Evolutionary conservation across 2,329 filamentous ascomycete genomes (phyloP).

Genomic region (Penicillium janthinellum): DNA sequence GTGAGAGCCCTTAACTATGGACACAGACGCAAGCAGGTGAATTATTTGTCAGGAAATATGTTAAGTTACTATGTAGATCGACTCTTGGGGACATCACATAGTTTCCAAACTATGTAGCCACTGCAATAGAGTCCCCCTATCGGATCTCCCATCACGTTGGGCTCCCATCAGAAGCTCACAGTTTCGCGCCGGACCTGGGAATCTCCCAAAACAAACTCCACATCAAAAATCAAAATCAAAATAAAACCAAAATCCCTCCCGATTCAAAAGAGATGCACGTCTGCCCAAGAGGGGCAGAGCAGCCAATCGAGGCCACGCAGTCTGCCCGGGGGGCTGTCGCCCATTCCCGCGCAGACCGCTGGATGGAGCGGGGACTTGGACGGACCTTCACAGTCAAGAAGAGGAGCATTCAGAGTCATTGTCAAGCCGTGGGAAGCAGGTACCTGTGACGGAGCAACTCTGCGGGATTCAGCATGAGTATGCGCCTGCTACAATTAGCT

Average conservation of each 20-base stretch:
- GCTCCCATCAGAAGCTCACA: neutral
- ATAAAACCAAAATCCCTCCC: neutral
- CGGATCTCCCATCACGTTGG: neutral
- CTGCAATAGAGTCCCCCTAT: neutral
- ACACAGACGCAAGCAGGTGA: too few relatives aligned
- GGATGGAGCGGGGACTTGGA: conserved; percentile 17
- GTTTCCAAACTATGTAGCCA: neutral
- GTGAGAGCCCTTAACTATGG: neutral
- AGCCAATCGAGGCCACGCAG: conserved; percentile 48
- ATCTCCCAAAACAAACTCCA: neutral
- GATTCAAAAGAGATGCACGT: conserved; percentile 11
- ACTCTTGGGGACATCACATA: neutral
- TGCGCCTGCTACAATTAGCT: conserved; percentile 12
- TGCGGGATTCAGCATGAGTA: neutral
- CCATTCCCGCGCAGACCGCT: conserved; percentile 20
- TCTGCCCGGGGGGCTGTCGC: conserved; percentile 5
- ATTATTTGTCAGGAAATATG: too few relatives aligned
- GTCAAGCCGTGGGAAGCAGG: neutral
- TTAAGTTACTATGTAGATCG: too few relatives aligned
- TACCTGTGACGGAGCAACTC: neutral
- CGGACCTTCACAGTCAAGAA: too few relatives aligned
- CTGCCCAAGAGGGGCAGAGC: conserved; percentile 71
- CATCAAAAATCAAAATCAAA: neutral
- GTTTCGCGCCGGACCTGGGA: neutral
- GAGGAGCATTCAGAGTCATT: neutral